Percentiles rank a stretch among this genome's conserved stretches.
phyloP scores from a whole-genome alignment of 306 rosid species.

The Gillenia trifoliata region DNA sequence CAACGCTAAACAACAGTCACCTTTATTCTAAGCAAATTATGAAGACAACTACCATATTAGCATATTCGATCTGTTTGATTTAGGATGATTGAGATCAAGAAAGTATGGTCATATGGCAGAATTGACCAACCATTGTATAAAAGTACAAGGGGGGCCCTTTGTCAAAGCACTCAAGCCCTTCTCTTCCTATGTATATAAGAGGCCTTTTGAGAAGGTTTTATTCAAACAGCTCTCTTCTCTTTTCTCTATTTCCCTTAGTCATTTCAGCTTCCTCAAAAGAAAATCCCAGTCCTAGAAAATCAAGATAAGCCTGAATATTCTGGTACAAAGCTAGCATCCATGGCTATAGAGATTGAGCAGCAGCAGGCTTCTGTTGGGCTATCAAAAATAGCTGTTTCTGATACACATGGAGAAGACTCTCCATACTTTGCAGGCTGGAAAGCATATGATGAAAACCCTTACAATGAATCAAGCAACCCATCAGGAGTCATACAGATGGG shows the following conservation, averaged over 20 bases:
- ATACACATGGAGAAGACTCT: constrained; percentile 89
- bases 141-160: neutral
- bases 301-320: constrained; percentile 7
- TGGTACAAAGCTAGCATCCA: constrained; percentile 10
- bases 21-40: neutral
- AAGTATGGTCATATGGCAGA: neutral
- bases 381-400: constrained; percentile 65
- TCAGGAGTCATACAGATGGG: constrained; percentile 92
- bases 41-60: constrained; percentile 25
- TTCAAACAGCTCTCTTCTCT: constrained; percentile 28
- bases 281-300: neutral
- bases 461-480: constrained; percentile 55
- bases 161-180: neutral
- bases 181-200: constrained; percentile 34
- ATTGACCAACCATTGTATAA: neutral
- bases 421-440: constrained; percentile 98
- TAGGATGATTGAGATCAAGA: neutral
- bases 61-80: constrained; percentile 35
- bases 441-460: constrained; percentile 85
- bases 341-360: constrained; percentile 59
- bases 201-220: constrained; percentile 29
- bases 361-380: constrained; percentile 28
- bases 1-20: too few species aligned
- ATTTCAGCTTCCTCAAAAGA: neutral
- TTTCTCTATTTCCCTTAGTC: neutral